Percentiles rank a stretch among this genome's conserved stretches.
Evolutionary conservation across 1,284 basidiomycete genomes (phyloP).

Genomic region (Meira miltonrushii): DNA sequence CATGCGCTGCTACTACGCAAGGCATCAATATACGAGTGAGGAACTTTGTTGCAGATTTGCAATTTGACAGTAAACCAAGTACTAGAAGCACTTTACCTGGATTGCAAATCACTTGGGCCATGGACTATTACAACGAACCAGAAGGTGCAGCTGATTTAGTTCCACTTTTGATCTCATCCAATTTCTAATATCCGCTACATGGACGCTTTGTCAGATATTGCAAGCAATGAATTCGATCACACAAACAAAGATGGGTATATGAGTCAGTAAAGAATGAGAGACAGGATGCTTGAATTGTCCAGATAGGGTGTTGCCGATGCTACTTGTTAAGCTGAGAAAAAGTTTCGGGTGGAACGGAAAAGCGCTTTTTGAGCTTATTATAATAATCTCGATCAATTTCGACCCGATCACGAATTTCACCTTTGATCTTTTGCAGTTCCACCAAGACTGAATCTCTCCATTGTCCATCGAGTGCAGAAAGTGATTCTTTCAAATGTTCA

Average conservation of each 20-base stretch:
- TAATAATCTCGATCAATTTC: no score
- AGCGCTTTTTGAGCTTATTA: no score
- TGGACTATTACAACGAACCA: constrained; percentile 36
- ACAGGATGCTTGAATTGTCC: background rate
- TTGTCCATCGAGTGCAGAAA: no score
- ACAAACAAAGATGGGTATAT: background rate
- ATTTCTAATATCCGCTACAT: constrained; percentile 23
- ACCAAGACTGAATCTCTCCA: no score
- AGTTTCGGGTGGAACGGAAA: background rate
- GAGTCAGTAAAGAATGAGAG: background rate
- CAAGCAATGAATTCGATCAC: background rate
- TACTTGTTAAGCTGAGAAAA: background rate
- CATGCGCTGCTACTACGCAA: background rate
- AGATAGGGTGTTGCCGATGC: background rate
- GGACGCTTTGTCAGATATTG: background rate
- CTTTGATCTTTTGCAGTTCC: no score
- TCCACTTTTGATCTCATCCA: constrained; percentile 26
- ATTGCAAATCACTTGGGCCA: constrained; percentile 16
- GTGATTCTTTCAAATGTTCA: no score
- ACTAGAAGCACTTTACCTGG: background rate
- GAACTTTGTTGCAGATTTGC: constrained; percentile 14
- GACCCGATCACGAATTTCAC: no score
- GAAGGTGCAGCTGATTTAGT: constrained; percentile 19
- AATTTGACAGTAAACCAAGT: background rate
- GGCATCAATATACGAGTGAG: constrained; percentile 8